phyloP scores from a whole-genome alignment of 306 rosid genomes.

The Macrotyloma uniflorum region DNA sequence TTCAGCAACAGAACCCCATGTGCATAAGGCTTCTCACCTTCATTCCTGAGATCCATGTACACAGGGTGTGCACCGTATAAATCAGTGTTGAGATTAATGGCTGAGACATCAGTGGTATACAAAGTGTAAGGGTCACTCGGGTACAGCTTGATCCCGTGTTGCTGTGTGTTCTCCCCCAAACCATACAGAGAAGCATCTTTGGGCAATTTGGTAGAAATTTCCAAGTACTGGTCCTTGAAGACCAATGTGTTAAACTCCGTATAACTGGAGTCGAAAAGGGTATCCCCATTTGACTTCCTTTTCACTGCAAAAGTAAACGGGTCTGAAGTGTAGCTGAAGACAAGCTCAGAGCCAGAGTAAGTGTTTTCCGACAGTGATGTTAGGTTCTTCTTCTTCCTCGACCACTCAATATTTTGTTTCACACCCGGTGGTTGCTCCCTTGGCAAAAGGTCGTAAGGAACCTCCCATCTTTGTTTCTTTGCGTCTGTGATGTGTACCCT shows the following conservation, averaged over 20 bases:
- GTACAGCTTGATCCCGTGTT: slow-evolving; percentile 72
- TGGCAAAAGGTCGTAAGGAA: slow-evolving; percentile 77
- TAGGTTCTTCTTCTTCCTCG: slow-evolving; percentile 31
- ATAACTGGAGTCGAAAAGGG: slow-evolving; percentile 66
- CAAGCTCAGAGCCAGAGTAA: slow-evolving; percentile 58
- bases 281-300: slow-evolving; percentile 76
- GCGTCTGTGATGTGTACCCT: slow-evolving; percentile 84
- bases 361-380: slow-evolving; percentile 36
- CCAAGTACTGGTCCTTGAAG: slow-evolving; percentile 89
- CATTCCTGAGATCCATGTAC: slow-evolving; percentile 80
- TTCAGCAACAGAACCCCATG: slow-evolving; percentile 86
- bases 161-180: slow-evolving; percentile 86
- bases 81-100: slow-evolving; percentile 80
- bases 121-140: slow-evolving; percentile 81
- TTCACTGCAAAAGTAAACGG: slow-evolving; percentile 75
- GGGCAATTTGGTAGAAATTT: slow-evolving; percentile 78
- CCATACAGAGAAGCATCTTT: slow-evolving; percentile 76
- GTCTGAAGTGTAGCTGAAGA: slow-evolving; percentile 65
- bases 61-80: slow-evolving; percentile 88
- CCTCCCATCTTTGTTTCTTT: slow-evolving; percentile 82
- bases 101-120: slow-evolving; percentile 71
- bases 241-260: slow-evolving; percentile 52
- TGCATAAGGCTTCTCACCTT: slow-evolving; percentile 62
- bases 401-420: slow-evolving; percentile 43
- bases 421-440: slow-evolving; percentile 64